These are phyloP conservation scores for Exophiala sp. DNA, from an alignment of 2,329 filamentous ascomycete genomes.

Conservation along the genomic window DNA sequence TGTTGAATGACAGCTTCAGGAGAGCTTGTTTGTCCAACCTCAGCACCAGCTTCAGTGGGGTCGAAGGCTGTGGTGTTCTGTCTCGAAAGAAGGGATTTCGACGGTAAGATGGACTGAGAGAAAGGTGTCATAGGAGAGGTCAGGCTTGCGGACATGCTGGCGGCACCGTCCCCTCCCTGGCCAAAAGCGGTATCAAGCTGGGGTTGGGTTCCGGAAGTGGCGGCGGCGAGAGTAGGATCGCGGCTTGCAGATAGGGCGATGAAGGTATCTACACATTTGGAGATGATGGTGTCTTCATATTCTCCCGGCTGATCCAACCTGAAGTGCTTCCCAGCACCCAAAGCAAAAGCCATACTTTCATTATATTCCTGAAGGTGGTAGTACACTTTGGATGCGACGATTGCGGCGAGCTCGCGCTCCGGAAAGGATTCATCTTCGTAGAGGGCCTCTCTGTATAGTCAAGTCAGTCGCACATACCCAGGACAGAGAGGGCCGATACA, in stretches of 20 bases:
- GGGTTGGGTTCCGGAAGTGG: constrained; percentile 47
- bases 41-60: constrained; percentile 50
- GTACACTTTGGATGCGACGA: constrained; percentile 96
- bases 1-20: constrained; percentile 60
- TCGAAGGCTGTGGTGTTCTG: constrained; percentile 59
- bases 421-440: constrained; percentile 96
- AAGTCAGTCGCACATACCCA: constrained; percentile 23
- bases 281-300: constrained; percentile 98
- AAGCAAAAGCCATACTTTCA: constrained; percentile 97
- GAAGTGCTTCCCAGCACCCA: constrained; percentile 91
- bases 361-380: constrained; percentile 98
- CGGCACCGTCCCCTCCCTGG: constrained; percentile 57
- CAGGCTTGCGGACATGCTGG: constrained; percentile 58
- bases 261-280: constrained; percentile 96
- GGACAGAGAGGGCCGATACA: constrained; percentile 33
- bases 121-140: constrained; percentile 91
- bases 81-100: constrained; percentile 89
- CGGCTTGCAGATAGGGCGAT: constrained; percentile 68
- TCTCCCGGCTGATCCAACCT: constrained; percentile 85
- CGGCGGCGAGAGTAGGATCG: constrained; percentile 48
- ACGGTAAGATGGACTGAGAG: constrained; percentile 85
- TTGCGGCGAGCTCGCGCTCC: constrained; percentile 84
- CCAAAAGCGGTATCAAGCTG: constrained; percentile 76
- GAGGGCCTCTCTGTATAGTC: constrained; percentile 68
- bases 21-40: constrained; percentile 51